These are phyloP conservation scores for Phalaenopsis equestris DNA, from an alignment of 106 monocot genomes.

Conservation along the genomic window DNA sequence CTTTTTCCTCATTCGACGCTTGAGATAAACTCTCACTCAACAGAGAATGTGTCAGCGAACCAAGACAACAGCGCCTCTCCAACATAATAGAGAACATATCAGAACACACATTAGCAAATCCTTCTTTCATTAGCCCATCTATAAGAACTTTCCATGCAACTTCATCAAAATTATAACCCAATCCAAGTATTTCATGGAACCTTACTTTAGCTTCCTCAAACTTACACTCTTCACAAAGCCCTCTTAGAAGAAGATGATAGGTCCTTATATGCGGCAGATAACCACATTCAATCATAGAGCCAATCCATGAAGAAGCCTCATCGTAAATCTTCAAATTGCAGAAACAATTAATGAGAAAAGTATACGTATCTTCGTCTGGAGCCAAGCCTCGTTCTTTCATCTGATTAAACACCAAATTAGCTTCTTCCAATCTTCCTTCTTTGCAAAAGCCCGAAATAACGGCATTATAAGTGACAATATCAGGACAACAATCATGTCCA, in stretches of 20 bases:
- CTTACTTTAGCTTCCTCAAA: slow-evolving; percentile 21
- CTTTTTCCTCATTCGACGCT: not conserved
- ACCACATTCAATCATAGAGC: slow-evolving; percentile 24
- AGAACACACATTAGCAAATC: slow-evolving; percentile 18
- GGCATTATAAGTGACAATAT: slow-evolving; percentile 8
- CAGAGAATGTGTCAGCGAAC: slow-evolving; percentile 14
- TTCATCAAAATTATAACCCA: slow-evolving; percentile 25
- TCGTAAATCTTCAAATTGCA: slow-evolving; percentile 12
- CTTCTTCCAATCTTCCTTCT: slow-evolving; percentile 24
- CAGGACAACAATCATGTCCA: slow-evolving; percentile 16
- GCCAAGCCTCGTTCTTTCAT: slow-evolving; percentile 24
- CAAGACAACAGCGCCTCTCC: slow-evolving; percentile 14
- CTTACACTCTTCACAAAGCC: slow-evolving; percentile 27
- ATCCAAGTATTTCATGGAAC: slow-evolving; percentile 15
- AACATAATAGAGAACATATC: slow-evolving; percentile 26
- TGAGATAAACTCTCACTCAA: slow-evolving; percentile 3
- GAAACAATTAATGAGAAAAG: slow-evolving; percentile 16
- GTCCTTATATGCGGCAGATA: slow-evolving; percentile 23
- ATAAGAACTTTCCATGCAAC: slow-evolving; percentile 26
- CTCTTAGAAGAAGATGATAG: slow-evolving; percentile 21
- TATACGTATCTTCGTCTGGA: slow-evolving; percentile 18
- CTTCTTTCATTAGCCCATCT: slow-evolving; percentile 26
- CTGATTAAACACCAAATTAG: slow-evolving; percentile 13
- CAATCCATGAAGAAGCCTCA: slow-evolving; percentile 17
- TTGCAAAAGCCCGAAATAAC: slow-evolving; percentile 30